Conservation (phyloP, 202 grass and related monocot genomes). For the Zizania palustris region DNA sequence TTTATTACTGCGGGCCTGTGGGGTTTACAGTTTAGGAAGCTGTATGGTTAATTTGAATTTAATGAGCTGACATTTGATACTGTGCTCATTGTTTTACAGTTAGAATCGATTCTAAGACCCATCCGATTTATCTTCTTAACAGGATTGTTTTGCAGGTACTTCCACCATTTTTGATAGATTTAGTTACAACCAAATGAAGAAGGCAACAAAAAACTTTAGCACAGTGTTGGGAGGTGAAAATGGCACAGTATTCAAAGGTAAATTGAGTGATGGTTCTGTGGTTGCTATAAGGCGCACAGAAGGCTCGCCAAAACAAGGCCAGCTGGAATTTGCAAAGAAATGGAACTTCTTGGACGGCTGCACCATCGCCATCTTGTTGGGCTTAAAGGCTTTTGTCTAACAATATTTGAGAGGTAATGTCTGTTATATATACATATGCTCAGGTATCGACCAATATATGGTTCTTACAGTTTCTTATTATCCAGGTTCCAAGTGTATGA, state of each 20-base stretch:
- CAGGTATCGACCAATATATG: constrained; percentile 31
- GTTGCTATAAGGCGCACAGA: constrained; percentile 67
- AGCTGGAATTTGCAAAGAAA: constrained; percentile 73
- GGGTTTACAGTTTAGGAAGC: neutral
- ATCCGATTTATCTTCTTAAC: constrained; percentile 39
- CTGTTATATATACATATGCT: constrained; percentile 20
- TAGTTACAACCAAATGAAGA: constrained; percentile 80
- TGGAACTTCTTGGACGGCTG: constrained; percentile 85
- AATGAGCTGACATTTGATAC: constrained; percentile 5
- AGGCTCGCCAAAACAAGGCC: constrained; percentile 50
- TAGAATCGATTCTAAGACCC: neutral
- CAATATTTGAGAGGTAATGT: constrained; percentile 72
- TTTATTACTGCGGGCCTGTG: neutral
- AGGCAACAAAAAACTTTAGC: constrained; percentile 78
- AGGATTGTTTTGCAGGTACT: constrained; percentile 60
- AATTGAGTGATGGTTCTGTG: constrained; percentile 69
- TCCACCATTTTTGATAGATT: constrained; percentile 67
- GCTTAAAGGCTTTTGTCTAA: constrained; percentile 81
- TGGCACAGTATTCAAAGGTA: constrained; percentile 73
- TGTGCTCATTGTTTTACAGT: constrained; percentile 22
- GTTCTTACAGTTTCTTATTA: neutral
- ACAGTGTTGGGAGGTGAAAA: constrained; percentile 56
- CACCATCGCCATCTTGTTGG: constrained; percentile 94
- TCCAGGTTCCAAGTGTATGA: constrained; percentile 92
- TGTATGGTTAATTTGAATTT: constrained; percentile 11